Evolutionary conservation across 2,329 filamentous ascomycete species (phyloP).

Genomic region (Arthroderma uncinatum): DNA sequence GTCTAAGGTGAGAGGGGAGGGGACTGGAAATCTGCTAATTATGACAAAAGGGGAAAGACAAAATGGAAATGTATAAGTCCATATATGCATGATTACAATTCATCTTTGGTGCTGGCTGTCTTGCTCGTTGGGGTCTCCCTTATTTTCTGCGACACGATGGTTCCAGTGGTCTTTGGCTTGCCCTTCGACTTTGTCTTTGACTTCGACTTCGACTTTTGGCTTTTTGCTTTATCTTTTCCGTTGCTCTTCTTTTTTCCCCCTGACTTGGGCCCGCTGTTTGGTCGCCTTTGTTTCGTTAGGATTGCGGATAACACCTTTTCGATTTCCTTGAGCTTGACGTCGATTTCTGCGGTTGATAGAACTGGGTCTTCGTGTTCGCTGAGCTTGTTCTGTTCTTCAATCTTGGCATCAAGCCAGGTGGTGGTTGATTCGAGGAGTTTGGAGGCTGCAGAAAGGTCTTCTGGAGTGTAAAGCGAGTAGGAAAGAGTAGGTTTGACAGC

Average conservation of each 20-base stretch:
- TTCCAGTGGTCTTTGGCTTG: background rate
- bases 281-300: conserved; percentile 50
- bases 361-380: conserved; percentile 61
- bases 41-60: background rate
- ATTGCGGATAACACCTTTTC: conserved; percentile 59
- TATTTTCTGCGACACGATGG: background rate
- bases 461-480: conserved; percentile 57
- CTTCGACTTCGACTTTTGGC: conserved; percentile 1
- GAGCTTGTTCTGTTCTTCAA: conserved; percentile 60
- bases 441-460: conserved; percentile 58
- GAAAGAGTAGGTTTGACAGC: conserved; percentile 36
- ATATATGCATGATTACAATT: background rate
- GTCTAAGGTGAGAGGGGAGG: background rate
- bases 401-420: conserved; percentile 64
- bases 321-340: conserved; percentile 57
- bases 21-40: background rate
- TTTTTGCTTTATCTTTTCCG: background rate
- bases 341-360: conserved; percentile 60
- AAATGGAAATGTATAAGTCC: background rate
- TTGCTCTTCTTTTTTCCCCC: background rate
- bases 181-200: background rate
- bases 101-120: background rate
- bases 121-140: conserved; percentile 1
- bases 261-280: conserved; percentile 13
- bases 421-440: conserved; percentile 51